Evolutionary conservation across 331 rosid species (phyloP).

Genomic region (Saraca asoca): DNA sequence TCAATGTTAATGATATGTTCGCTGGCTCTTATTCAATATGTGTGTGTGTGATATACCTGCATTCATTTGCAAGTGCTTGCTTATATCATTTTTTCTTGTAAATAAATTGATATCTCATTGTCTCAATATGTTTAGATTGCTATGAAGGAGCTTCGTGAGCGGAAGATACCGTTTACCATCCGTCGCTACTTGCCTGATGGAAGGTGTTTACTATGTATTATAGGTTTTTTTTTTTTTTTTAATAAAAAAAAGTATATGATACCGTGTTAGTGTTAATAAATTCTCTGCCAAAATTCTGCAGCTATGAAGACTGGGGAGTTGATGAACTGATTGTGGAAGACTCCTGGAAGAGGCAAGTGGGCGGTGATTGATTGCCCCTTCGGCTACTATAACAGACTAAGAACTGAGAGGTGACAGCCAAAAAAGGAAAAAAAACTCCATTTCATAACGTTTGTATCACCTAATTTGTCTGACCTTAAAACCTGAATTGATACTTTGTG

Average conservation of each 20-base stretch:
- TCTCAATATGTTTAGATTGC: constrained; percentile 61
- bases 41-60: too few species aligned
- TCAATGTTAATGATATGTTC: too few species aligned
- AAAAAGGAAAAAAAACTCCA: not conserved
- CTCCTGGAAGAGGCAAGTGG: constrained; percentile 99
- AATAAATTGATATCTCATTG: not conserved
- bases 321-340: constrained; percentile 95
- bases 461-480: constrained; percentile 7
- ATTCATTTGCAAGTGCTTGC: constrained; percentile 10
- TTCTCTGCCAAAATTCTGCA: constrained; percentile 36
- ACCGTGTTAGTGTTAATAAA: not conserved
- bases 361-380: constrained; percentile 62
- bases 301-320: constrained; percentile 98
- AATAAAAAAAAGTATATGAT: not conserved
- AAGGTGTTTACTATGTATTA: constrained; percentile 51
- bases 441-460: not conserved
- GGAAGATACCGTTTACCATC: constrained; percentile 94
- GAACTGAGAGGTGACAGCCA: too few species aligned
- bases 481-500: too few species aligned
- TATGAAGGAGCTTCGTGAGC: constrained; percentile 93
- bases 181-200: constrained; percentile 98
- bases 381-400: not conserved
- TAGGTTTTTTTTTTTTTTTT: not conserved
- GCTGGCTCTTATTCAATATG: too few species aligned
- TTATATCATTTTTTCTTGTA: not conserved